Evolutionary conservation across 768 basidiomycete species (phyloP).

Genomic region (Lactarius hatsudake): DNA sequence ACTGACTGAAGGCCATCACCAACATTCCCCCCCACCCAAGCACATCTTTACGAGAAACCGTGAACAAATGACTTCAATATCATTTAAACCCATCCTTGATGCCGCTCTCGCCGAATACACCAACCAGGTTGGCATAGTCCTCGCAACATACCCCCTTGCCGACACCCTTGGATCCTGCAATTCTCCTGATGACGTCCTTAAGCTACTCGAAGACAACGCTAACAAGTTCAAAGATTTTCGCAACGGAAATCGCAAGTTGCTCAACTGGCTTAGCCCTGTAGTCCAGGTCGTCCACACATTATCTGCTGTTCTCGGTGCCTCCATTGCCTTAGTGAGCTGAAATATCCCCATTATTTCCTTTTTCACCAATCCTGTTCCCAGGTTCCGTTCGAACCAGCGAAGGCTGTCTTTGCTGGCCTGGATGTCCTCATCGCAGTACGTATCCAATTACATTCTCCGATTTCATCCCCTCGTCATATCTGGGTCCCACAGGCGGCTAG

Average conservation of each 20-base stretch:
- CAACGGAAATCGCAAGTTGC: neutral
- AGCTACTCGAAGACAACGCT: neutral
- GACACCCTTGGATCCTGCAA: neutral
- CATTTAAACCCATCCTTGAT: neutral
- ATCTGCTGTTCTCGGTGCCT: neutral
- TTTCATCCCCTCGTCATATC: no score
- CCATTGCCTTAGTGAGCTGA: neutral
- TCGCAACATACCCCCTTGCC: no score
- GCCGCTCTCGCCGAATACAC: neutral
- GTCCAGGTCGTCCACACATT: neutral
- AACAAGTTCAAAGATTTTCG: neutral
- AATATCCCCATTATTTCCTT: neutral
- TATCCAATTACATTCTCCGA: neutral
- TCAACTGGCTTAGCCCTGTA: neutral
- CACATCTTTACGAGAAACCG: no score
- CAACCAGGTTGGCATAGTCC: no score
- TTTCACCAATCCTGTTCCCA: no score
- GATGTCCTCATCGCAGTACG: conserved; percentile 4
- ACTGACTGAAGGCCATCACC: no score
- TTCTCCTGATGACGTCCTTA: neutral
- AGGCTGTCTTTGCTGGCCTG: neutral
- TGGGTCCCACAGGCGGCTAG: neutral
- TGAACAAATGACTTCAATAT: no score
- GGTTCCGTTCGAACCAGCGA: neutral
- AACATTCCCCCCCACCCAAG: no score